phyloP scores from a whole-genome alignment of 208 protist species.

The Wallacemonas rigidus region DNA sequence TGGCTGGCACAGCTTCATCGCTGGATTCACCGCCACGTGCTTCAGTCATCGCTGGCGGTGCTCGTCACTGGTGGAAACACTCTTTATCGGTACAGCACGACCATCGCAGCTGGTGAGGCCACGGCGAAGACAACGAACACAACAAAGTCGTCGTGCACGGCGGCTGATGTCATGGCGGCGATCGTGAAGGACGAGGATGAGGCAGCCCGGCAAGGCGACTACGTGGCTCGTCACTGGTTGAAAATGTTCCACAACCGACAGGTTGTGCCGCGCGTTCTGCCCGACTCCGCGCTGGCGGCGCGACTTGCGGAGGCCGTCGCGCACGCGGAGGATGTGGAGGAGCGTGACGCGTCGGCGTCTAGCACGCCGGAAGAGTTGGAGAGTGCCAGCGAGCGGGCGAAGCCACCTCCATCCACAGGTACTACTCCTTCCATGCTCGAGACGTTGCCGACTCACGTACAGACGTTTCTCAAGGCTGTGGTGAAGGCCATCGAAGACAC shows the following conservation, averaged over 20 bases:
- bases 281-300: slow-evolving; percentile 39
- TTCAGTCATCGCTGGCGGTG: slow-evolving; percentile 53
- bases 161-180: background rate
- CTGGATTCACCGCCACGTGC: slow-evolving; percentile 47
- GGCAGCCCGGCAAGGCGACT: slow-evolving; percentile 26
- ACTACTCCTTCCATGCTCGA: background rate
- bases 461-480: background rate
- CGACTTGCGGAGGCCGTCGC: slow-evolving; percentile 21
- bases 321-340: background rate
- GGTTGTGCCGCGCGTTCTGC: slow-evolving; percentile 56
- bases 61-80: slow-evolving; percentile 56
- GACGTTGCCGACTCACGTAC: background rate
- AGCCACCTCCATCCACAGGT: too few relatives aligned
- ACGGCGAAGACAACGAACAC: background rate
- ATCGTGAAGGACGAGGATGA: slow-evolving; percentile 12
- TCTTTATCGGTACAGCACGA: background rate
- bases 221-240: slow-evolving; percentile 58
- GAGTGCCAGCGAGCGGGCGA: too few relatives aligned
- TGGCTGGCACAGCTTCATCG: slow-evolving; percentile 42
- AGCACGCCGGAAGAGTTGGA: too few relatives aligned
- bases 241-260: slow-evolving; percentile 65
- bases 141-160: too few relatives aligned
- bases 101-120: background rate
- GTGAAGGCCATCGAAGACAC: background rate
- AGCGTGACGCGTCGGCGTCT: slow-evolving; percentile 24